A percentile compares a stretch with the other conserved stretches of the same genome.
phyloP scores from a whole-genome alignment of 2,329 filamentous ascomycete species.

The Beauveria rudraprayagi region DNA sequence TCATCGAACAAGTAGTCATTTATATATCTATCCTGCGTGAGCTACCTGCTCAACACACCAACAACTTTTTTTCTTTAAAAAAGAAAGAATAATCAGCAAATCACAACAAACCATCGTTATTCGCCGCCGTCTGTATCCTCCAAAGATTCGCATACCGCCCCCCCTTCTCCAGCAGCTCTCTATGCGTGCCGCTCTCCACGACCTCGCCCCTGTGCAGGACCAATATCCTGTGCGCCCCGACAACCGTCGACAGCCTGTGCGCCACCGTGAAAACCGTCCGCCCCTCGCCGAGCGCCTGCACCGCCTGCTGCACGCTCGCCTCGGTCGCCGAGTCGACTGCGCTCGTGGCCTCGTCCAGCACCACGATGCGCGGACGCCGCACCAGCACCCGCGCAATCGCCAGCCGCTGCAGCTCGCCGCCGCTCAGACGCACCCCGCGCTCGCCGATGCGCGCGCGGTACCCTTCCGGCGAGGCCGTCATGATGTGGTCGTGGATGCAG shows the following conservation, averaged over 20 bases:
- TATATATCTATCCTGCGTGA: too few relatives aligned
- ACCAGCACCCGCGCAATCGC: conserved; percentile 35
- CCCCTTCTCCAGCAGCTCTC: conserved; percentile 34
- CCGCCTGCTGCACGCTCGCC: conserved; percentile 32
- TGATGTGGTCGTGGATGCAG: conserved; percentile 56
- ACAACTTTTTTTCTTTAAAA: too few relatives aligned
- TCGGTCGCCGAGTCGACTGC: conserved; percentile 35
- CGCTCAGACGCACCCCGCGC: conserved; percentile 39
- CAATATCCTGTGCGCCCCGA: conserved; percentile 43
- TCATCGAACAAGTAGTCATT: too few relatives aligned
- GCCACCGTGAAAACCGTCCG: conserved; percentile 46
- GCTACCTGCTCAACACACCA: too few relatives aligned
- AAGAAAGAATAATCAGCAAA: background rate
- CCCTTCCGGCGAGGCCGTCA: conserved; percentile 45
- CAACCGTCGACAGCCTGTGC: conserved; percentile 33
- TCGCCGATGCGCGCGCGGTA: conserved; percentile 42
- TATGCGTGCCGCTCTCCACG: conserved; percentile 43
- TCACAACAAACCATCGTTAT: background rate
- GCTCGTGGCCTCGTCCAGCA: conserved; percentile 45
- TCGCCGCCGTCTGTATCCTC: conserved; percentile 32
- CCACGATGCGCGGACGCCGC: conserved; percentile 21
- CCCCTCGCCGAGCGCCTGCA: conserved; percentile 35
- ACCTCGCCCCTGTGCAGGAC: conserved; percentile 44
- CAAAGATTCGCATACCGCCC: conserved; percentile 46
- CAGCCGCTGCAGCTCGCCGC: conserved; percentile 43